phyloP scores from a whole-genome alignment of 2,329 filamentous ascomycete species.

The Berkeleyomyces basicola region DNA sequence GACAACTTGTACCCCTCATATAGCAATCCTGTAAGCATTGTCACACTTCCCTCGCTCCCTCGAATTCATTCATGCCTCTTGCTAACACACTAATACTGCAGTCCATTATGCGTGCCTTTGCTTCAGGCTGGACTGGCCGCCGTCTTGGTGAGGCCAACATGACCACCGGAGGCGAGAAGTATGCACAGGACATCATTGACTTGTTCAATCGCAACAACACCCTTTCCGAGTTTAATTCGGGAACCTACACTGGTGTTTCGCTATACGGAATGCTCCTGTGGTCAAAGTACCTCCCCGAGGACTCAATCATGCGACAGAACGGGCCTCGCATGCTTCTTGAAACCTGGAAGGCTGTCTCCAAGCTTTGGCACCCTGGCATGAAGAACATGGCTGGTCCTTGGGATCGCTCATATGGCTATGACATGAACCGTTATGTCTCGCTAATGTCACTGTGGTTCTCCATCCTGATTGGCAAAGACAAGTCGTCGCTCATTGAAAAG shows the following conservation, averaged over 20 bases:
- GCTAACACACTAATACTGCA: constrained; percentile 12
- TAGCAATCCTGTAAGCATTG: constrained; percentile 32
- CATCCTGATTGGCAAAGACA: constrained; percentile 35
- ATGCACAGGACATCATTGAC: constrained; percentile 37
- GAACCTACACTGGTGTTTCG: constrained; percentile 46
- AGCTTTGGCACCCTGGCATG: constrained; percentile 41
- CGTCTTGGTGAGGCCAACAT: constrained; percentile 39
- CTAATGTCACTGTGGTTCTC: constrained; percentile 43
- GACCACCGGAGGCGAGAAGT: constrained; percentile 37
- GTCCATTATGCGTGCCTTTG: constrained; percentile 45
- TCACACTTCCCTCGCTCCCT: neutral
- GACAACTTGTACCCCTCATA: constrained; percentile 49
- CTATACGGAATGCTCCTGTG: constrained; percentile 41
- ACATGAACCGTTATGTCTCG: constrained; percentile 43
- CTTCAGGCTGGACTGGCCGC: constrained; percentile 41
- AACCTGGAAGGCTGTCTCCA: constrained; percentile 34
- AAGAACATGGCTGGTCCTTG: constrained; percentile 47
- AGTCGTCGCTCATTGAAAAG: constrained; percentile 23
- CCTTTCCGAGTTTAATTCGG: constrained; percentile 45
- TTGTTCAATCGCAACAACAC: constrained; percentile 40
- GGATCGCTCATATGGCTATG: constrained; percentile 46
- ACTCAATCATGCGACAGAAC: constrained; percentile 36
- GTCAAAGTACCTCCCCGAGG: constrained; percentile 39
- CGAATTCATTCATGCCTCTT: neutral
- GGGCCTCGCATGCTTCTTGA: constrained; percentile 33